Evolutionary conservation across 441 rosid genomes (phyloP), one percentile per base, ranked within the genome.

Genomic region (Erodium moschatum): DNA sequence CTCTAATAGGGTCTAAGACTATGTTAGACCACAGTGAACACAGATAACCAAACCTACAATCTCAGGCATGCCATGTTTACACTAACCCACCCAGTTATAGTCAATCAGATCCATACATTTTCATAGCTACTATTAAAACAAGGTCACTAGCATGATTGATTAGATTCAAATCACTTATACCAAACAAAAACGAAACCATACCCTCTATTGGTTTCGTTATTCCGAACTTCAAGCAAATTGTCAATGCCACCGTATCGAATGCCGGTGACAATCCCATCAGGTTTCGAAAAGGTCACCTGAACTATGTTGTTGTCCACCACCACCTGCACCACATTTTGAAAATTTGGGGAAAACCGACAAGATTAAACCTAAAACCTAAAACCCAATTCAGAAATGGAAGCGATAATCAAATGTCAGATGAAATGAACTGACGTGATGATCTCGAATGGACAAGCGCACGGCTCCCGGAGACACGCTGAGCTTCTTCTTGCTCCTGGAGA

Each of bases 171-270:
- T n/a, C n/a, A n/a, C n/a, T n/a, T n/a, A n/a, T 5, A 0, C 1
- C 38, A 33, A 48, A 48, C 52, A 46, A 10, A 46, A 46, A 48
- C 0, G 11, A 48, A 48, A 48, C 16, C 56, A 48, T 85, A 81
- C 89, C 95, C 86, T 77, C 92, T 83, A 66, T 87, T 75, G 42
- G 69, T 52, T 79, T 85, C 90, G 3, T 79, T 86, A 64, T 85
- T 87, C 13, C 76, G 76, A 76, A 88, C 85, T 81, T 91, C 98
- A 7, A 93, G 96, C 89, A 91, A 80, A 82, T 93, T 93, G 77
- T 85, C 90, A 9, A 89, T 80, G 76, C 85, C 90, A 69, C 77
- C 77, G 63, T 85, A 93, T 64, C 76, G 84, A 19, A 92, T 81
- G 24, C 91, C 87, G 0, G 84, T 85, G 24, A 87, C 87, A 10